Percentiles rank a stretch among this genome's conserved stretches.
phyloP scores from a whole-genome alignment of 2,329 filamentous ascomycete genomes.

The Cercospora sojina region DNA sequence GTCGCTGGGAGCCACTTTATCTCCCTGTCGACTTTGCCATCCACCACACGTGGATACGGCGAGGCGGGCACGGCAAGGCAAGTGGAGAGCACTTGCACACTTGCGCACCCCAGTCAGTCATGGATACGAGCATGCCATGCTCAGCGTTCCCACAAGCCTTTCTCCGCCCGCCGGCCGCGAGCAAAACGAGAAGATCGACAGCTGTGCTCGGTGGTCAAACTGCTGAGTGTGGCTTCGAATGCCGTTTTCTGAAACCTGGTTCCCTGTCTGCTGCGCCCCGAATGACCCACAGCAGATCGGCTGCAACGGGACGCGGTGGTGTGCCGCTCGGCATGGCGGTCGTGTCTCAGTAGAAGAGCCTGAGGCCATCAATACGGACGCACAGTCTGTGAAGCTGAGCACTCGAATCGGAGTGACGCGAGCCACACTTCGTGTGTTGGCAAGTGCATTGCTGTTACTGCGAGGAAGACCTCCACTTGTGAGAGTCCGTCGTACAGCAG shows the following conservation, averaged over 20 bases:
- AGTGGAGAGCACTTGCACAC: slow-evolving; percentile 5
- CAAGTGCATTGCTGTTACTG: not conserved
- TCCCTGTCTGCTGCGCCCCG: not conserved
- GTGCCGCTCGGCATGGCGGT: not conserved
- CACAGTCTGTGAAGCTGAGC: not conserved
- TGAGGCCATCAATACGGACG: not conserved
- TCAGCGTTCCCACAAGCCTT: not conserved
- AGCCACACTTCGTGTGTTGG: not conserved
- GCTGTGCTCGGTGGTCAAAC: not conserved
- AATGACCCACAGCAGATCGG: not conserved
- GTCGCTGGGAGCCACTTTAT: not conserved
- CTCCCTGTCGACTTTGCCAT: not conserved
- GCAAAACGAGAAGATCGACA: slow-evolving; percentile 12
- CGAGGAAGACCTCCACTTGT: not conserved
- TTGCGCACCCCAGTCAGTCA: slow-evolving; percentile 4
- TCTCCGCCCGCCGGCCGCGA: not conserved
- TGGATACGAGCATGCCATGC: slow-evolving; percentile 13
- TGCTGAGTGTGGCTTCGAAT: not conserved
- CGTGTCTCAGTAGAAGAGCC: not conserved
- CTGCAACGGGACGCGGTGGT: not conserved
- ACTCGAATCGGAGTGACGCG: not conserved
- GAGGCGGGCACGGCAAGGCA: slow-evolving; percentile 1
- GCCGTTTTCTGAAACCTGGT: slow-evolving; percentile 1
- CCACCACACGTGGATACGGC: not conserved
- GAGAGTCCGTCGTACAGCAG: not conserved